Percentiles rank a stretch among this genome's conserved stretches.
These are phyloP conservation scores for Paraconiothyrium sp. DNA, from an alignment of 2,329 filamentous ascomycete species.

Conservation along the genomic window DNA sequence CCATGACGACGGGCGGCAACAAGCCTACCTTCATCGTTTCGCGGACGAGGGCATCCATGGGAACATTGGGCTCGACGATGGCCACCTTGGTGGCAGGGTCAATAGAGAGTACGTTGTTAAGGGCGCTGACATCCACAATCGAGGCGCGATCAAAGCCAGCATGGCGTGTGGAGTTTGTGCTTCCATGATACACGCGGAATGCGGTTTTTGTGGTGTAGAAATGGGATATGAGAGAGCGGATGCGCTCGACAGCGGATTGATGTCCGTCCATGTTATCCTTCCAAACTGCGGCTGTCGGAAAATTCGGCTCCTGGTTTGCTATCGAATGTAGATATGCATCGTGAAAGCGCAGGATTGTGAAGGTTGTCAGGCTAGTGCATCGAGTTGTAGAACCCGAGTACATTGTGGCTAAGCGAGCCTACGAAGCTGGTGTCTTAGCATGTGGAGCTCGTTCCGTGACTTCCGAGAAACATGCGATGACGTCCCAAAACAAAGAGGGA, in stretches of 20 bases:
- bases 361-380: not conserved
- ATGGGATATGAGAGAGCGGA: slow-evolving; percentile 33
- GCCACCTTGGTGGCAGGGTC: slow-evolving; percentile 63
- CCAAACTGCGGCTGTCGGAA: slow-evolving; percentile 21
- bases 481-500: slow-evolving; percentile 2
- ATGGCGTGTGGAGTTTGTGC: slow-evolving; percentile 77
- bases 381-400: not conserved
- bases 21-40: slow-evolving; percentile 65
- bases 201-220: slow-evolving; percentile 39
- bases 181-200: slow-evolving; percentile 71
- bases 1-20: slow-evolving; percentile 73
- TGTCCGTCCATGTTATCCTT: slow-evolving; percentile 43
- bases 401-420: slow-evolving; percentile 8
- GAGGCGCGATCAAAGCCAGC: slow-evolving; percentile 45
- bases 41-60: slow-evolving; percentile 71
- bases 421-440: slow-evolving; percentile 10
- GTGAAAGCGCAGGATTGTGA: not conserved
- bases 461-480: slow-evolving; percentile 8
- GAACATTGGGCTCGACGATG: slow-evolving; percentile 73
- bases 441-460: slow-evolving; percentile 10
- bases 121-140: slow-evolving; percentile 70
- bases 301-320: not conserved
- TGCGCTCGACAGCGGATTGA: slow-evolving; percentile 29
- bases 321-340: not conserved
- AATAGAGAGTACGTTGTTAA: slow-evolving; percentile 70